Conservation (phyloP, 257 asterid species). For the Paulownia fortunei region DNA sequence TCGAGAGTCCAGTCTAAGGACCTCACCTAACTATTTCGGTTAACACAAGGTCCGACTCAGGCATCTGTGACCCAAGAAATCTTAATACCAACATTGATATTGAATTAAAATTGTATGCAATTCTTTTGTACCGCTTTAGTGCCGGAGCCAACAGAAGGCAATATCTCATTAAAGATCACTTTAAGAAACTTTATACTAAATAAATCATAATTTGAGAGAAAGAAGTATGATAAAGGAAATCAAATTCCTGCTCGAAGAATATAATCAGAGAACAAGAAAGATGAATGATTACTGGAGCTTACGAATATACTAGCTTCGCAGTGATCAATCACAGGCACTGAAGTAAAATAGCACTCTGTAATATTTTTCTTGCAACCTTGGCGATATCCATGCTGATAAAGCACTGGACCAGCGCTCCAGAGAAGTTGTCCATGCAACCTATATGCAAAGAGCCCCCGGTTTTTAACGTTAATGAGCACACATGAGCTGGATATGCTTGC, state of each 20-base stretch:
- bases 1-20: no score
- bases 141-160: no score
- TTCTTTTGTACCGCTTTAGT: no score
- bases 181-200: no score
- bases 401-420: slow-evolving; percentile 91
- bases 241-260: not conserved
- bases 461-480: slow-evolving; percentile 61
- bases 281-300: slow-evolving; percentile 23
- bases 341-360: slow-evolving; percentile 70
- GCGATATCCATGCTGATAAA: slow-evolving; percentile 80
- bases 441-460: slow-evolving; percentile 77
- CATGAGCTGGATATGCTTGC: slow-evolving; percentile 77
- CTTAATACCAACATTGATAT: no score
- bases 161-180: no score
- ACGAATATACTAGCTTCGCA: slow-evolving; percentile 94
- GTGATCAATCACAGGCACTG: slow-evolving; percentile 83
- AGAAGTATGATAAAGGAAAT: not conserved
- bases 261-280: not conserved
- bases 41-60: no score
- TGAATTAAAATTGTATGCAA: no score
- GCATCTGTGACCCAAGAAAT: no score
- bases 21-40: no score
- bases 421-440: slow-evolving; percentile 62
- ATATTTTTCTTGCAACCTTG: slow-evolving; percentile 80
- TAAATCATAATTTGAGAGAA: no score